Evolutionary conservation across 1,284 basidiomycete genomes (phyloP).

Genomic region (Ceratobasidium sp.): DNA sequence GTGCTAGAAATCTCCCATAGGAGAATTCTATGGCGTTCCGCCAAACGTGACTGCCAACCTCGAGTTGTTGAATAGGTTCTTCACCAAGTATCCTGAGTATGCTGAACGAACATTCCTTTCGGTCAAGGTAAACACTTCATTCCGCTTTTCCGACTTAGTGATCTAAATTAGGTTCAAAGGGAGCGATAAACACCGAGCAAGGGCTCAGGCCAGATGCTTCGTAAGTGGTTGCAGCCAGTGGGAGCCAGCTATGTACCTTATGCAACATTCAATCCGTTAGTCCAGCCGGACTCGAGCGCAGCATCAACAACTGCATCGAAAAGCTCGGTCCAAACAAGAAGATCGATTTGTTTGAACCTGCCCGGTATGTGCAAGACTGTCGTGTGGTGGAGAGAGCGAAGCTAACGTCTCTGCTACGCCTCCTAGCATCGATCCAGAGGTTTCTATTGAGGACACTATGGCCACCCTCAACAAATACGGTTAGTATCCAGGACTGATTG

Average conservation of each 20-base stretch:
- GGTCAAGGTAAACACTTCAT: constrained; percentile 37
- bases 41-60: constrained; percentile 38
- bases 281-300: constrained; percentile 26
- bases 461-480: constrained; percentile 33
- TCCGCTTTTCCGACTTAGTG: background rate
- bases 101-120: constrained; percentile 40
- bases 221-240: background rate
- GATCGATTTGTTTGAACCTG: constrained; percentile 39
- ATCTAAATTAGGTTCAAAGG: background rate
- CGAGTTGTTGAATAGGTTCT: constrained; percentile 40
- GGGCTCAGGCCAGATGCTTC: background rate
- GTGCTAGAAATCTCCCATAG: background rate
- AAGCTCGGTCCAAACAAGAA: constrained; percentile 40
- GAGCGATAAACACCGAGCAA: background rate
- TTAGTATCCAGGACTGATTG: background rate
- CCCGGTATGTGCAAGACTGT: constrained; percentile 22
- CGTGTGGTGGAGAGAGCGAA: background rate
- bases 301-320: constrained; percentile 34
- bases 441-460: constrained; percentile 40
- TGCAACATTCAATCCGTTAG: background rate
- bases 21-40: constrained; percentile 40
- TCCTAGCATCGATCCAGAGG: constrained; percentile 34
- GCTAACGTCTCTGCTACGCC: background rate
- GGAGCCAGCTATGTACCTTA: background rate
- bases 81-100: constrained; percentile 42